These are phyloP conservation scores for Pythium folliculosum DNA, from an alignment of 352 stramenopile genomes.

Conservation along the genomic window DNA sequence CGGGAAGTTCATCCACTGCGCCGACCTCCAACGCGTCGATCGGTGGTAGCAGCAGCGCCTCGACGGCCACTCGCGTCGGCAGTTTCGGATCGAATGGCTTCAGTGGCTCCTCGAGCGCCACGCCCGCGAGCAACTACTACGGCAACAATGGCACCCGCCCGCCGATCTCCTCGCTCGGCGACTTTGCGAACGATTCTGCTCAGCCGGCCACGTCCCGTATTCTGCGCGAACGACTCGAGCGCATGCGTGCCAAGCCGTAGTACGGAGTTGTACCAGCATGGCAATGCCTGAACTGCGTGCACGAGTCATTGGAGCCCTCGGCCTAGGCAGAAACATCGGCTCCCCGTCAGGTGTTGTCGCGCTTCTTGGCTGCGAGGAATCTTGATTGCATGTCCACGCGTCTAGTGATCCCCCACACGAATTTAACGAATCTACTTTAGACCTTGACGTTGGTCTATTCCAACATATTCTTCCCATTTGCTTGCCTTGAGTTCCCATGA, in stretches of 20 bases:
- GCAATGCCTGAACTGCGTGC: too few species aligned
- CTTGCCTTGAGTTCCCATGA: background rate
- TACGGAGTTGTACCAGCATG: background rate
- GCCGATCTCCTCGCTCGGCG: slow-evolving; percentile 19
- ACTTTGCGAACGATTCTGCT: slow-evolving; percentile 19
- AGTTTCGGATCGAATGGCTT: slow-evolving; percentile 32
- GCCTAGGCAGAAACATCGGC: too few species aligned
- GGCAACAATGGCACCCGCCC: slow-evolving; percentile 1
- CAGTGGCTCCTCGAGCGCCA: slow-evolving; percentile 38
- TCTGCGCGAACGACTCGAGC: slow-evolving; percentile 31
- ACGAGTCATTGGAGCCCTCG: too few species aligned
- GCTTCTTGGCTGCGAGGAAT: too few species aligned
- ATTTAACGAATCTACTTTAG: background rate
- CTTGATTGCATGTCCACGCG: background rate
- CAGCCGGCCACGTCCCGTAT: slow-evolving; percentile 18
- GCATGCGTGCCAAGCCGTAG: slow-evolving; percentile 18
- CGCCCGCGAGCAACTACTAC: slow-evolving; percentile 45
- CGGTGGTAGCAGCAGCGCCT: slow-evolving; percentile 2
- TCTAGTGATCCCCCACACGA: slow-evolving; percentile 4
- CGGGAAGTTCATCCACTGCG: slow-evolving; percentile 19
- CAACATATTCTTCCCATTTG: background rate
- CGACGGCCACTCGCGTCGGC: slow-evolving; percentile 21
- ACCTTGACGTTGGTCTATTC: background rate
- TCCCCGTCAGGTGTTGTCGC: too few species aligned
- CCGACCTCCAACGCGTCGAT: slow-evolving; percentile 7